These are phyloP conservation scores for Trichocladium antarcticum DNA, from an alignment of 495 filamentous ascomycete species.

Conservation along the genomic window DNA sequence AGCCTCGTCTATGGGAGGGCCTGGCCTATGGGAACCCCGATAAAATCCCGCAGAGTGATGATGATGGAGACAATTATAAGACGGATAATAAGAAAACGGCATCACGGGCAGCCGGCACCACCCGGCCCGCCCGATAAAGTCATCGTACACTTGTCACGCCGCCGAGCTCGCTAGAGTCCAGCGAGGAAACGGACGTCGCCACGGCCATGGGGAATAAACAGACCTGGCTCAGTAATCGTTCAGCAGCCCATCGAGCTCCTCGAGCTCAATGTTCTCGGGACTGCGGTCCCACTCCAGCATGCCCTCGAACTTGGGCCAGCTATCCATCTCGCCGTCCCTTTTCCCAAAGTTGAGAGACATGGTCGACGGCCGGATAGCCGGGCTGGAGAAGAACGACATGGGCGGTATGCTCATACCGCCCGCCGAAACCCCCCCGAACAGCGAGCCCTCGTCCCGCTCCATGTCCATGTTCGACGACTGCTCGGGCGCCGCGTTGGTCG, in stretches of 20 bases:
- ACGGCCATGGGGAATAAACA: not conserved
- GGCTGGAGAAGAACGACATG: constrained; percentile 32
- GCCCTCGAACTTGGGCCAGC: constrained; percentile 42
- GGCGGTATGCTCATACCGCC: constrained; percentile 19
- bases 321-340: constrained; percentile 40
- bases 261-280: constrained; percentile 80
- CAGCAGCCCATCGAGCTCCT: constrained; percentile 87
- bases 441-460: constrained; percentile 37
- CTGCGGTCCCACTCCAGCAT: constrained; percentile 57
- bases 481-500: constrained; percentile 26
- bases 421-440: constrained; percentile 37
- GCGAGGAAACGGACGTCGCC: not conserved
- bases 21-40: constrained; percentile 7
- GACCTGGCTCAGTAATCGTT: constrained; percentile 45
- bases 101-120: constrained; percentile 9
- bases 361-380: constrained; percentile 34
- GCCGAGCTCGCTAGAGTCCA: not conserved
- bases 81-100: not conserved
- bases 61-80: not conserved
- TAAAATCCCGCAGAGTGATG: not conserved
- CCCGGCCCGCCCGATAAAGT: not conserved
- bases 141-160: too few relatives aligned
- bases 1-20: constrained; percentile 22
- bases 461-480: constrained; percentile 33
- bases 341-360: constrained; percentile 39